Conservation (phyloP, 306 rosid genomes). For the Inga oerstediana region DNA sequence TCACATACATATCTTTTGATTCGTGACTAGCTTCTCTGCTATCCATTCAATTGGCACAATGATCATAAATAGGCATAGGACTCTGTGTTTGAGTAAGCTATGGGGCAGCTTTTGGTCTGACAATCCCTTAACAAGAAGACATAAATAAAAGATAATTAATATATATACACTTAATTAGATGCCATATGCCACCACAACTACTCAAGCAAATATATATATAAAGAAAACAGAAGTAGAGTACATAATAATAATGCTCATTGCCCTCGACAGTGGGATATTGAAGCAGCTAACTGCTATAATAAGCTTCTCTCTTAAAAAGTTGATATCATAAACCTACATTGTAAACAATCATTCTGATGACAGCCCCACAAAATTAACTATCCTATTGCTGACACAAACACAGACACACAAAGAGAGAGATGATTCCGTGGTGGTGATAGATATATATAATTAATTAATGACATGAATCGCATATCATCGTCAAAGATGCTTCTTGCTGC, state of each 20-base stretch:
- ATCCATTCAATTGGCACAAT: neutral
- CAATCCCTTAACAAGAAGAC: neutral
- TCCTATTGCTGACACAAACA: neutral
- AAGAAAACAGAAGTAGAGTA: neutral
- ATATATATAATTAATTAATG: too few relatives aligned
- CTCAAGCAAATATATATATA: too few relatives aligned
- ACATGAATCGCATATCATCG: neutral
- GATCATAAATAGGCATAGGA: neutral
- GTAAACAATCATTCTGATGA: neutral
- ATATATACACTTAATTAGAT: neutral
- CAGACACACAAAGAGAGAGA: neutral
- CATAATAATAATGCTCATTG: slow-evolving; percentile 1
- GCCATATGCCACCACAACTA: neutral
- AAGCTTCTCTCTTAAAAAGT: neutral
- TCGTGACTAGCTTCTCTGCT: neutral
- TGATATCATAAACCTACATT: neutral
- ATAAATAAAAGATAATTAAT: too few relatives aligned
- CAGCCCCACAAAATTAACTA: neutral
- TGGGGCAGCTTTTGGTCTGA: slow-evolving; percentile 1
- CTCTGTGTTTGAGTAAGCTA: slow-evolving; percentile 4
- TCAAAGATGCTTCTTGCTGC: slow-evolving; percentile 16
- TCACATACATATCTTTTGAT: neutral
- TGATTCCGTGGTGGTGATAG: neutral
- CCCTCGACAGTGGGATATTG: slow-evolving; percentile 7
- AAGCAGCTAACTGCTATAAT: neutral